Evolutionary conservation across 1,284 basidiomycete genomes (phyloP).

Genomic region (Trichosporon ovoides): DNA sequence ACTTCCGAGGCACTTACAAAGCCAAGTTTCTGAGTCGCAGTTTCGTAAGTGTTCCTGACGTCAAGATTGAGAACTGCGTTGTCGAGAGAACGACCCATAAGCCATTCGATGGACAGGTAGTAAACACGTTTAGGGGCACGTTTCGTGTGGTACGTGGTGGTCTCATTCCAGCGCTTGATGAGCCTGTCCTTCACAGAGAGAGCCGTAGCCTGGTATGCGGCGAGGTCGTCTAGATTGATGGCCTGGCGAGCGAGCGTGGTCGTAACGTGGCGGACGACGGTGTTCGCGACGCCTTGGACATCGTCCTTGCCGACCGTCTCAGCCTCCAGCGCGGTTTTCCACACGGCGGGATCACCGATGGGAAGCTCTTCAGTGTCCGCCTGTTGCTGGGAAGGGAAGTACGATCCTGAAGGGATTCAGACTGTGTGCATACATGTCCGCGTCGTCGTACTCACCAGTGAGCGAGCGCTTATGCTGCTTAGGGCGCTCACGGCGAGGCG

Average conservation of each 20-base stretch:
- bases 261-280: constrained; percentile 75
- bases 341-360: constrained; percentile 69
- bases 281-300: constrained; percentile 61
- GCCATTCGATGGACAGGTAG: constrained; percentile 72
- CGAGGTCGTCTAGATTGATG: constrained; percentile 72
- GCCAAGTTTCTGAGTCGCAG: constrained; percentile 67
- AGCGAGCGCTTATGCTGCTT: constrained; percentile 39
- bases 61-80: constrained; percentile 86
- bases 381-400: constrained; percentile 51
- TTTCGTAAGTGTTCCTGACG: constrained; percentile 66
- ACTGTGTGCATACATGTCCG: background rate
- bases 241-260: constrained; percentile 81
- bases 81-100: constrained; percentile 77
- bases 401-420: constrained; percentile 36
- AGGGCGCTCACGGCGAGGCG: constrained; percentile 40
- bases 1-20: constrained; percentile 43
- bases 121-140: constrained; percentile 59
- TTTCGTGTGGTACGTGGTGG: constrained; percentile 44
- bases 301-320: constrained; percentile 35
- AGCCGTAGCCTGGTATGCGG: constrained; percentile 46
- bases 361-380: constrained; percentile 77
- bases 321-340: constrained; percentile 58
- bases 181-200: constrained; percentile 79
- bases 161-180: constrained; percentile 53
- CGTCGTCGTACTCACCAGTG: constrained; percentile 30